These are phyloP conservation scores for Calendula officinalis DNA, from an alignment of 129 eudicot genomes.

Conservation along the genomic window DNA sequence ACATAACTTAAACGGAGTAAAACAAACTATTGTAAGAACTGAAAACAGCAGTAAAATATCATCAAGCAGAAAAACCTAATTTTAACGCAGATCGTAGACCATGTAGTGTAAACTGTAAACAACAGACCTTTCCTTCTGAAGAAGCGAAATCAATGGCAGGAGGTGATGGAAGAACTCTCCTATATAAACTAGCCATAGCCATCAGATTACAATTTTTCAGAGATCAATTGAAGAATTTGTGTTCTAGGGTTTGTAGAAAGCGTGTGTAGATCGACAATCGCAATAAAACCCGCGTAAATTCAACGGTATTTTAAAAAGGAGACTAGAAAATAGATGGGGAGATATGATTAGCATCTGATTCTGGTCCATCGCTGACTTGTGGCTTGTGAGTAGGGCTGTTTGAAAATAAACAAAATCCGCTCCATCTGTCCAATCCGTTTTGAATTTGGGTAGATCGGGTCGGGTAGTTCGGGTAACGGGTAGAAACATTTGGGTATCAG, in stretches of 20 bases:
- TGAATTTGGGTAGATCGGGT: too few relatives aligned
- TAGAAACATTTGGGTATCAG: too few relatives aligned
- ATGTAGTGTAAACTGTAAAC: too few relatives aligned
- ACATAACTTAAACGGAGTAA: neutral
- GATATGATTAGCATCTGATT: conserved; percentile 6
- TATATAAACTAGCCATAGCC: conserved; percentile 77
- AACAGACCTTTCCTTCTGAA: conserved; percentile 65
- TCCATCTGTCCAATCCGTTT: too few relatives aligned
- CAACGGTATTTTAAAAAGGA: conserved; percentile 14
- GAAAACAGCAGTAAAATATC: neutral
- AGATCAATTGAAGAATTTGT: neutral
- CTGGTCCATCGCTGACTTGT: neutral
- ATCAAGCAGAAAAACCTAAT: conserved; percentile 1
- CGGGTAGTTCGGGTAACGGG: too few relatives aligned
- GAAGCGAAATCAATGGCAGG: conserved; percentile 90
- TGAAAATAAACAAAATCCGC: too few relatives aligned
- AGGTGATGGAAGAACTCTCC: conserved; percentile 84
- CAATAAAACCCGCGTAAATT: conserved; percentile 18
- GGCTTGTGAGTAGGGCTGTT: too few relatives aligned
- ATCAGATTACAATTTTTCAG: conserved; percentile 4
- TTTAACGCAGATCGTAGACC: too few relatives aligned
- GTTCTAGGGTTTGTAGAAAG: conserved; percentile 16
- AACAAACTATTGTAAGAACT: neutral
- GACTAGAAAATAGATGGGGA: neutral
- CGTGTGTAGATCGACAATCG: neutral